Evolutionary conservation across 176 grass and related monocot genomes (phyloP).

Genomic region (Bolboschoenus planiculmis): DNA sequence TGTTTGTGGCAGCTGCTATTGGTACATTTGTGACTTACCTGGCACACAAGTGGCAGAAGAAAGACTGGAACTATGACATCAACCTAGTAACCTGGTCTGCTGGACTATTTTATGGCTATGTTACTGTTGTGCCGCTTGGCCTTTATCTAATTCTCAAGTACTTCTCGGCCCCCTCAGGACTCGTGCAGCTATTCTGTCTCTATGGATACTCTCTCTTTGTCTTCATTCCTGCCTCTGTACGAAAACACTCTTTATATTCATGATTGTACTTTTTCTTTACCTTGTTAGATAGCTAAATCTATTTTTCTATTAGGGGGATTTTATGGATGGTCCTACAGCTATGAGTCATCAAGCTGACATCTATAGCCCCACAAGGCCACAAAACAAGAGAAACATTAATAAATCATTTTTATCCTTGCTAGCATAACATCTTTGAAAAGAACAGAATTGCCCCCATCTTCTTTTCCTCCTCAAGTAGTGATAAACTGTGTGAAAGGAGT

Average conservation of each 20-base stretch:
- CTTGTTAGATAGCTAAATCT: not conserved
- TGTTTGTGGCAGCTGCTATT: constrained; percentile 91
- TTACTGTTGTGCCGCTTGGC: constrained; percentile 87
- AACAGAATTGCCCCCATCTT: not conserved
- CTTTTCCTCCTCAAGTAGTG: not conserved
- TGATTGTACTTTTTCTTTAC: not conserved
- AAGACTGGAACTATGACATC: constrained; percentile 97
- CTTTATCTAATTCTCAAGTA: constrained; percentile 90
- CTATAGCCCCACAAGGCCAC: not conserved
- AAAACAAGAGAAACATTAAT: not conserved
- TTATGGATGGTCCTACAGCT: not conserved
- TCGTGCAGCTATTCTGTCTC: constrained; percentile 87
- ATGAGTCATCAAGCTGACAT: not conserved
- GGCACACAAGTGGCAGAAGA: constrained; percentile 91
- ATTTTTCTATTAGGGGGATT: not conserved
- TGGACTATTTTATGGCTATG: constrained; percentile 96
- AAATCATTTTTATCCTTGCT: not conserved
- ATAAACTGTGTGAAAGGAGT: not conserved
- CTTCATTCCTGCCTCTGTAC: constrained; percentile 95
- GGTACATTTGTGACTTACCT: constrained; percentile 97
- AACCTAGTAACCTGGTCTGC: constrained; percentile 98
- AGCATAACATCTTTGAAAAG: not conserved
- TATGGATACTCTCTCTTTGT: constrained; percentile 97
- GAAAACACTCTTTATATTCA: constrained; percentile 1
- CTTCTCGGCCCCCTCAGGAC: constrained; percentile 90